Conservation (phyloP, 768 basidiomycete genomes). For the Hebeloma cylindrosporum region DNA sequence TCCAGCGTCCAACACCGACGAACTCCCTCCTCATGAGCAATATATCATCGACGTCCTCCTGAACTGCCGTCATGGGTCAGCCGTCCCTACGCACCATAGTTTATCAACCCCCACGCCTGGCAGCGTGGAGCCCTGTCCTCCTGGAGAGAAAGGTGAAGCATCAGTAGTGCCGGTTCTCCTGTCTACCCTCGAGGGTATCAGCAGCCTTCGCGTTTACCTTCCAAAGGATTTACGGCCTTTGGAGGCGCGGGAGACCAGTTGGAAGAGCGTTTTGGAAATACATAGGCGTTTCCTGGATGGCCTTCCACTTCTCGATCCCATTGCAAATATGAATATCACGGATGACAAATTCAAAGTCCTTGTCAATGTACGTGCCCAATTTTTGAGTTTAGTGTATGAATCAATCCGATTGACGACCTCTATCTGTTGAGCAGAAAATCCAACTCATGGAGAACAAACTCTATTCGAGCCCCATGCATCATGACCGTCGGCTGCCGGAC, state of each 20-base stretch:
- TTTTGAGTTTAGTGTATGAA: constrained; percentile 11
- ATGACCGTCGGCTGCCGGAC: constrained; percentile 73
- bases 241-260: constrained; percentile 74
- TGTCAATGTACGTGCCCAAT: constrained; percentile 65
- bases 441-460: constrained; percentile 67
- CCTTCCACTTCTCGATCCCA: constrained; percentile 83
- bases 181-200: constrained; percentile 83
- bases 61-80: constrained; percentile 66
- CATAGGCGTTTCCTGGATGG: constrained; percentile 88
- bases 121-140: constrained; percentile 73
- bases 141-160: constrained; percentile 73
- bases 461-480: constrained; percentile 75
- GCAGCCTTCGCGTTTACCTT: constrained; percentile 81
- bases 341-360: constrained; percentile 91
- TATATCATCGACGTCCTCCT: constrained; percentile 93
- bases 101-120: constrained; percentile 60
- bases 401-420: not conserved
- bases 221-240: constrained; percentile 87
- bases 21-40: constrained; percentile 80
- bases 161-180: constrained; percentile 88
- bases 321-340: constrained; percentile 94
- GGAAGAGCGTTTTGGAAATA: constrained; percentile 92
- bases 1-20: constrained; percentile 68
- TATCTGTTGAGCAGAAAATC: constrained; percentile 11
- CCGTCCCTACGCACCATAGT: constrained; percentile 46